phyloP scores from a whole-genome alignment of 2,329 filamentous ascomycete genomes.

The Diplodia scrobiculata region DNA sequence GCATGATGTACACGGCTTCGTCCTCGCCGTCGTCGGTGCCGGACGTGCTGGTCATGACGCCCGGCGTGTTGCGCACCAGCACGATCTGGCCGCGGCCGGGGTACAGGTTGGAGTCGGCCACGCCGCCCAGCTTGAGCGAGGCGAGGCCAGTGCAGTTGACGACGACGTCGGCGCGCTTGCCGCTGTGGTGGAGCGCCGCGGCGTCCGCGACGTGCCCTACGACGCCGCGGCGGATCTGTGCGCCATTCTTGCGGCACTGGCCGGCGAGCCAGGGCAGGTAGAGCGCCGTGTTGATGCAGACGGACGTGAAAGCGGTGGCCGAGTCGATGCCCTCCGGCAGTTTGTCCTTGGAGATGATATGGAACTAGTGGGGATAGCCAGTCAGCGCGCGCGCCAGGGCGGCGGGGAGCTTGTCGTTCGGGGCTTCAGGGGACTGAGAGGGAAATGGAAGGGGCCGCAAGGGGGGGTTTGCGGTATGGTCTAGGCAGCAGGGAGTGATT shows the following conservation, averaged over 20 bases:
- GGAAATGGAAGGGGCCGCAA: constrained; percentile 3
- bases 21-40: constrained; percentile 72
- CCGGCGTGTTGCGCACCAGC: constrained; percentile 75
- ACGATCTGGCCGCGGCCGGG: constrained; percentile 83
- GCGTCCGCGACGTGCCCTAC: constrained; percentile 73
- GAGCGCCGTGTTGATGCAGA: constrained; percentile 87
- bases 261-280: constrained; percentile 86
- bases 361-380: constrained; percentile 54
- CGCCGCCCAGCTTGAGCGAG: constrained; percentile 75
- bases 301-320: constrained; percentile 74
- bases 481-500: constrained; percentile 45
- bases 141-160: constrained; percentile 85
- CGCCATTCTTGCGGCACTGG: constrained; percentile 74
- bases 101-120: constrained; percentile 70
- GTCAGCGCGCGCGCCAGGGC: neutral
- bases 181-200: constrained; percentile 59
- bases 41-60: constrained; percentile 68
- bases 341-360: constrained; percentile 57
- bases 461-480: constrained; percentile 4
- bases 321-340: constrained; percentile 68
- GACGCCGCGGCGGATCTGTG: constrained; percentile 54
- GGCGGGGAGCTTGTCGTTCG: neutral
- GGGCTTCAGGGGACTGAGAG: constrained; percentile 2
- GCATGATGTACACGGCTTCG: constrained; percentile 81
- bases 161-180: constrained; percentile 65